Base-by-base conservation (phyloP, 257 asterid genomes). In the Plantago major region DNA sequence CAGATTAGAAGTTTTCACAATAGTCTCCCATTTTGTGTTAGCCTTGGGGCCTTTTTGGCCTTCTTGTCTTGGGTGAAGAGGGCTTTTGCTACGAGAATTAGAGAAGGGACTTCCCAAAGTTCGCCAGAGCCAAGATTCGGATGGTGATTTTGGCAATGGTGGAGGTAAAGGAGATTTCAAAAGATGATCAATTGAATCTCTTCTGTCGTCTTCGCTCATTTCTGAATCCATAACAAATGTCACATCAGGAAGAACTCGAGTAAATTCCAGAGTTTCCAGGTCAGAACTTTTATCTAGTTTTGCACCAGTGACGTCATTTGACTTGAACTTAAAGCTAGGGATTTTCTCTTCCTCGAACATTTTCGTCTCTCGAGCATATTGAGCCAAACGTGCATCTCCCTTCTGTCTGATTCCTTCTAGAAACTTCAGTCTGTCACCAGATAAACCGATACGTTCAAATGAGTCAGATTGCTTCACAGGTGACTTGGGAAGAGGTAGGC, bases 41-140 rank as follows among this genome's bases (percentile, higher is more conserved):
- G 67, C 17, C n/a, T 55, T 66, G 1, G 70, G 42, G 43, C 73
- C 75, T 63, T 79, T 79, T 73, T 58, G 89, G 10, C 64, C 74
- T 64, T 65, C 80, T 56, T 82, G 84, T 81, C 67, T 84, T 3
- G 78, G 13, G 47, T 54, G 81, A 53, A 73, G 52, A 37, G 66
- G 79, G 76, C 80, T 80, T 50, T 68, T 62, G n/a, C 65, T 62
- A 26, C 65, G 73, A 4, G 87, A 67, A 58, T 80, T 80, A 2
- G 82, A 78, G 70, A 88, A 81, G 0, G 88, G 88, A 59, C 82
- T 82, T 30, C 81, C 82, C 71, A 84, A 26, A 42, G 86, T 74
- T 5, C 80, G 80, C 97, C 97, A 87, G 9, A 93, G 96, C 99
- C 99, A 93, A 64, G 97, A 85, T 73, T 93, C 97, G 0, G 97